A percentile compares a stretch with the other conserved stretches of the same genome.
phyloP scores from a whole-genome alignment of 805 yeast genomes.

The Kuraishia cidri region DNA sequence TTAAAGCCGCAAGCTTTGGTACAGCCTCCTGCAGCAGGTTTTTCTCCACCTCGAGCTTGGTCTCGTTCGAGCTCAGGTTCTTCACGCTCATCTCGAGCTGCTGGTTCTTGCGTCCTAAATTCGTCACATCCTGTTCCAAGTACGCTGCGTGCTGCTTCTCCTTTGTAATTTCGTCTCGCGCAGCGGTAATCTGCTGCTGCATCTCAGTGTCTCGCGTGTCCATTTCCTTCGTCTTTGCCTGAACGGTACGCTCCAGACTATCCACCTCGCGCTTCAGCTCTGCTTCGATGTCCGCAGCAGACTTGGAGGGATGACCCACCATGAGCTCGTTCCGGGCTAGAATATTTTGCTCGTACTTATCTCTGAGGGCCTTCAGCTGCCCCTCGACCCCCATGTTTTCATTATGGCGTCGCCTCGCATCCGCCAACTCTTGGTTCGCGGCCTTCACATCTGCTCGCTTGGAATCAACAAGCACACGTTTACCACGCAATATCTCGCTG shows the following conservation, averaged over 20 bases:
- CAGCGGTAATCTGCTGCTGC: constrained; percentile 7
- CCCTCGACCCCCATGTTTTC: constrained; percentile 43
- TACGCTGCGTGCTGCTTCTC: constrained; percentile 35
- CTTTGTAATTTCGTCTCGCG: constrained; percentile 25
- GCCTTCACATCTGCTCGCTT: constrained; percentile 14
- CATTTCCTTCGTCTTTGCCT: too few relatives aligned
- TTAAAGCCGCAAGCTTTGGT: constrained; percentile 20
- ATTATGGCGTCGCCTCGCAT: constrained; percentile 23
- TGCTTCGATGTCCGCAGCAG: too few relatives aligned
- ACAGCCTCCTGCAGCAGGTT: constrained; percentile 29
- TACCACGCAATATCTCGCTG: constrained; percentile 10
- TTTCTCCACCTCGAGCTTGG: constrained; percentile 36
- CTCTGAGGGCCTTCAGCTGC: constrained; percentile 23
- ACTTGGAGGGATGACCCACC: too few relatives aligned
- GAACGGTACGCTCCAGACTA: too few relatives aligned
- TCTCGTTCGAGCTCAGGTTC: constrained; percentile 30
- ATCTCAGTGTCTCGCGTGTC: constrained; percentile 7
- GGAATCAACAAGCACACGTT: constrained; percentile 9
- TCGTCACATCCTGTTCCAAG: constrained; percentile 27
- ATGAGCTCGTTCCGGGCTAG: constrained; percentile 5
- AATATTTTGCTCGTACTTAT: constrained; percentile 4
- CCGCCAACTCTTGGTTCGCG: constrained; percentile 4
- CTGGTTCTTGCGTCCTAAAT: constrained; percentile 23
- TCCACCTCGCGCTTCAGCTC: too few relatives aligned
- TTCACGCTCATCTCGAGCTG: constrained; percentile 28